Base-by-base conservation (phyloP, 192 early-diverging fungal species). In the Diversispora epigaea region DNA sequence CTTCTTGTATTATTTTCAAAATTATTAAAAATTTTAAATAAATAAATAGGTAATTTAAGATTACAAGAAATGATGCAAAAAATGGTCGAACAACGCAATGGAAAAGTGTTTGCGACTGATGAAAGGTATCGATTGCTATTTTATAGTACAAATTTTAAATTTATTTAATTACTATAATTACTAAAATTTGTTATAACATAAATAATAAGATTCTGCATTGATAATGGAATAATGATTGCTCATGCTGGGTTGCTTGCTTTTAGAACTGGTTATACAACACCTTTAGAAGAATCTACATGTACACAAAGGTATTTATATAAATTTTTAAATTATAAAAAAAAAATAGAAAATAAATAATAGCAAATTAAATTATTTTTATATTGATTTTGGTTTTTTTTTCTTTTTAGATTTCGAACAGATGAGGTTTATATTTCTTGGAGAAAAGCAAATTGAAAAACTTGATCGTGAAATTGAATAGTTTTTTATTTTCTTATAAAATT, bases 151-250 rank as follows among this genome's bases (percentile, higher is more conserved):
- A 22, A 82, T 73, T 9, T 41, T 68, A 17, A 17, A 40, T 61
- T 60, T 8, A 22, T 60, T 60, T 56, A n/a, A 19, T 40, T 11
- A 25, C 60, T 81, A 41, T 17, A 43, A 49, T 21, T 47, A 32
- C 25, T 25, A 4, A 62, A 47, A 55, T 55, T 55, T 21, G 25
- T 32, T 32, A 25, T 19, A n/a, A 73, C 4, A 14, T 14, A 44
- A 10, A 14, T 15, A n/a, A 22, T 21, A 25, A 91, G 88, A 58
- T 96, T 95, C 80, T 98, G 96, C 78, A 99, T 99, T 67, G 97
- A 99, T 74, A 99, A 99, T 72, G 97, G 97, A 7, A 91, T 98
- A 57, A 99, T 99, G 97, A 99, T 99, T 82, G 97, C 97, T 7
- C 96, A 98, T 75, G 96, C 97, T 1, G 97, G 97, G 1, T 83